A percentile compares a stretch with the other conserved stretches of the same genome.
Evolutionary conservation across 2,329 filamentous ascomycete species (phyloP).

Genomic region (Aspergillus nomiae): DNA sequence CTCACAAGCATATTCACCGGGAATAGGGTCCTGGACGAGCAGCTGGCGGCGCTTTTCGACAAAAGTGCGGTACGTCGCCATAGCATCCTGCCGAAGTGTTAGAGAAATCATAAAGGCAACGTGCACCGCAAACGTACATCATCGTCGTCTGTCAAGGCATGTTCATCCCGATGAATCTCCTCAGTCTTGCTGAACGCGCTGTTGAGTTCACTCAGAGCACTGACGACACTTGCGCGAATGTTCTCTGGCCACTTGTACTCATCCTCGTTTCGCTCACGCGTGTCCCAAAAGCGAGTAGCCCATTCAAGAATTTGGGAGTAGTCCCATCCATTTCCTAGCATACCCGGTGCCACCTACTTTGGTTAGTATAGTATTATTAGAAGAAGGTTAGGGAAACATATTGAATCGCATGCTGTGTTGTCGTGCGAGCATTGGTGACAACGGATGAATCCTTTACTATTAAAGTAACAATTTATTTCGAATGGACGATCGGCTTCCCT

Average conservation of each 20-base stretch:
- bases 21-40: neutral
- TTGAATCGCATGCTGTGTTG: neutral
- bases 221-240: neutral
- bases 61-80: neutral
- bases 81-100: neutral
- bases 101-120: neutral
- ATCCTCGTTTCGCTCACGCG: neutral
- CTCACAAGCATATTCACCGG: rapidly evolving
- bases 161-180: neutral
- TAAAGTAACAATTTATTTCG: neutral
- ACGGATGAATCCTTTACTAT: neutral
- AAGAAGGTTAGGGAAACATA: neutral
- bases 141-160: neutral
- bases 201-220: neutral
- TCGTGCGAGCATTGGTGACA: neutral
- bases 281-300: neutral
- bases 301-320: neutral
- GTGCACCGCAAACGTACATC: rapidly evolving
- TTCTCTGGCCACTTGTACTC: neutral
- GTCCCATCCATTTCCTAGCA: neutral
- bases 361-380: neutral
- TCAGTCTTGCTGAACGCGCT: neutral
- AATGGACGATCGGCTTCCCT: neutral
- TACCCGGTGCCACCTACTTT: neutral
- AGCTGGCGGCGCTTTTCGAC: neutral